Evolutionary conservation across 2,329 filamentous ascomycete species (phyloP).

Genomic region (Penicillium sp.): DNA sequence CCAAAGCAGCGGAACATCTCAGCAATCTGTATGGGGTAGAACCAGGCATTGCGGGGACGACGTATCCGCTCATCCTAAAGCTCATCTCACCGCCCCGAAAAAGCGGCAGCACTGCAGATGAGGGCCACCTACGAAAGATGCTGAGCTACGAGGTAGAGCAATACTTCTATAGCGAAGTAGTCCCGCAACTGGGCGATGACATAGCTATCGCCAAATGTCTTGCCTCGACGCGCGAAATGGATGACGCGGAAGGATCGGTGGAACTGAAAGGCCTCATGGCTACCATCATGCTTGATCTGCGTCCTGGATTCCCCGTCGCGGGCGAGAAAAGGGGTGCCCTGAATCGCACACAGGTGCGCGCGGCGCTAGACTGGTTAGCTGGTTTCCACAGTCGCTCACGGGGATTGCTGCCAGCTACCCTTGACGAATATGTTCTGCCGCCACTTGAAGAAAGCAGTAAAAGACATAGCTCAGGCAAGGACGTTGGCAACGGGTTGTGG

Average conservation of each 20-base stretch:
- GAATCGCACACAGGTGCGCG: constrained; percentile 48
- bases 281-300: constrained; percentile 59
- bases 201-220: constrained; percentile 54
- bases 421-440: constrained; percentile 40
- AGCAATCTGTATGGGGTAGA: constrained; percentile 21
- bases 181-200: constrained; percentile 46
- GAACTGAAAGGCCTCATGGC: constrained; percentile 44
- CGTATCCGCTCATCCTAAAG: constrained; percentile 54
- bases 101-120: constrained; percentile 41
- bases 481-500: constrained; percentile 48
- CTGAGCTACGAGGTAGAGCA: constrained; percentile 67
- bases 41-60: constrained; percentile 15
- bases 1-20: constrained; percentile 24
- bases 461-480: constrained; percentile 25
- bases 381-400: constrained; percentile 59
- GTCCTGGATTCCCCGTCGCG: constrained; percentile 53
- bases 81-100: constrained; percentile 55
- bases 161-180: constrained; percentile 60
- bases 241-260: constrained; percentile 25
- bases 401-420: constrained; percentile 31
- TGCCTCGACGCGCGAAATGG: constrained; percentile 41
- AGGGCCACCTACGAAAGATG: constrained; percentile 64
- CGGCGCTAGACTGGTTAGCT: constrained; percentile 62
- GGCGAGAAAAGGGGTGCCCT: constrained; percentile 45
- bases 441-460: constrained; percentile 53